phyloP scores from a whole-genome alignment of 176 grass and related monocot genomes.

The Phragmites australis region DNA sequence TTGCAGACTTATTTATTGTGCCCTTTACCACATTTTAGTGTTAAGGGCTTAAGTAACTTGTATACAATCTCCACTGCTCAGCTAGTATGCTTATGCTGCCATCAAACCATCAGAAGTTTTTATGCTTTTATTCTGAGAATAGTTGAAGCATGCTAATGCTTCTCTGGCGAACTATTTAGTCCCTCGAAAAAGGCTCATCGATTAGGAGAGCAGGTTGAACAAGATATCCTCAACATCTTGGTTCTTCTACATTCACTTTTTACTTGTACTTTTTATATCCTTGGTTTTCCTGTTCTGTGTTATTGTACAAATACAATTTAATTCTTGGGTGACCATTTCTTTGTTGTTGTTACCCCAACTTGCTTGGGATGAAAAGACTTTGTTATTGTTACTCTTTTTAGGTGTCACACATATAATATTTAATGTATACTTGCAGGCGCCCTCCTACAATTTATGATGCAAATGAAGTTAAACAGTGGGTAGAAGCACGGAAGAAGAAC shows the following conservation, averaged over 20 bases:
- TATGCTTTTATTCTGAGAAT: not conserved
- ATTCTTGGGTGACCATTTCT: no score
- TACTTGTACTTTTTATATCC: not conserved
- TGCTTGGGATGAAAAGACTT: no score
- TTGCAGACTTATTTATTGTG: not conserved
- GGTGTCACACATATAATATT: not conserved
- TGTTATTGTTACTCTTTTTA: not conserved
- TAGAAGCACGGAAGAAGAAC: conserved; percentile 82
- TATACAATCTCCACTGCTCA: not conserved
- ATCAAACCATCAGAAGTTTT: conserved; percentile 1
- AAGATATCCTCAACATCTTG: not conserved
- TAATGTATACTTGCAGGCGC: conserved; percentile 43
- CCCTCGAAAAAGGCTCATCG: not conserved
- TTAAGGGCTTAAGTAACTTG: conserved; percentile 4
- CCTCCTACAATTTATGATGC: conserved; percentile 56
- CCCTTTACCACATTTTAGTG: not conserved
- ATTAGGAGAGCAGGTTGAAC: not conserved
- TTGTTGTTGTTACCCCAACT: no score
- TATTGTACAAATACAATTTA: no score
- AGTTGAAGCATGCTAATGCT: not conserved
- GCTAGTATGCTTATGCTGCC: not conserved
- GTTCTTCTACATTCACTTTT: not conserved
- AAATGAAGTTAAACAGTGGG: conserved; percentile 88
- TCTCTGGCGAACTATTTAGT: not conserved
- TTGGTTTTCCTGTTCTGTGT: no score